Evolutionary conservation across 176 grass and related monocot species (phyloP), one percentile per base, ranked within the genome.

Genomic region (Carex littledalei): DNA sequence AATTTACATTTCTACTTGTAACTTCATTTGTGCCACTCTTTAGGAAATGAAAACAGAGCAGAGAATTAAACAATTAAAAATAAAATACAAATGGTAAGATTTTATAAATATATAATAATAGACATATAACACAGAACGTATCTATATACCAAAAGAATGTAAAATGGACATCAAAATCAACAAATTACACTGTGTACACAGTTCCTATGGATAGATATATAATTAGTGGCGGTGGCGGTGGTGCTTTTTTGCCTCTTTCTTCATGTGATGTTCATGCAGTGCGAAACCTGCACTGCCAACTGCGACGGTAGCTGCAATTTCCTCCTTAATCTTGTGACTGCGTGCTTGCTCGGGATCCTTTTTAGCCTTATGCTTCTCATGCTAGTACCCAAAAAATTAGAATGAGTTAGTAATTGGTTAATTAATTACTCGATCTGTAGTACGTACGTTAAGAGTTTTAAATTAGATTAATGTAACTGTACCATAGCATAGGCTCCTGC

Each of bases 401-500:
- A 49, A 49, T 49, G 47, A 49, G 9, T 49, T 49, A 49, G 9
- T 49, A 49, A 11, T 11, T 49, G 47, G 47, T 11, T 2, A 49
- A 9, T 39, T 39, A 39, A 9, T 39, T 39, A 39, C 37, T 39
- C 26, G 2, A 3, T 45, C 0, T 47, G 29, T 67, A 43, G 17
- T 20, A 71, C 17, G 4, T 6, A 16, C 3, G 4, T 45, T 1
- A 45, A 8, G 43, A 8, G 43, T 1, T 11, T 11, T 11, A 49
- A 49, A 59, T 59, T 41, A 35, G 5, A 17, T 24, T 49, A 0
- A 50, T 13, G 5, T 52, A 43, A 65, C 10, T 22, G 6, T 84
- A 84, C 86, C 72, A 84, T 10, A 18, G 81, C 85, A 65, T 87
- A 90, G 0, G 88, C 63, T 2, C 85, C 81, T 0, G 85, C 80